Evolutionary conservation across 1,284 basidiomycete genomes (phyloP), one percentile per base, ranked within the genome.

Genomic region (Pholiota adiposa): DNA sequence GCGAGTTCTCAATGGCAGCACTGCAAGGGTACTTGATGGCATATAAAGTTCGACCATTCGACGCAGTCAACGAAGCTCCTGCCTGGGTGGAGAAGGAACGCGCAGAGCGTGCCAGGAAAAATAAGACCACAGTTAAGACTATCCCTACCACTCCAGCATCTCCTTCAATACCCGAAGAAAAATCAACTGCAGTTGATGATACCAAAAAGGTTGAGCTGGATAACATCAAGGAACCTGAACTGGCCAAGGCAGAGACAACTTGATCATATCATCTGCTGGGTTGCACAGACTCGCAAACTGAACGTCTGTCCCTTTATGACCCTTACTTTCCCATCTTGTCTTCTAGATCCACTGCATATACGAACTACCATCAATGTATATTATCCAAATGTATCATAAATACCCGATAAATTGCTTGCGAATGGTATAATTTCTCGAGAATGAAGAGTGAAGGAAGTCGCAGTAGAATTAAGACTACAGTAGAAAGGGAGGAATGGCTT

Each of bases 21-120:
- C 75, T 94, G 14, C 92, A 93, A 68, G 90, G 88, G 2, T 90
- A 87, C 70, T 70, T 93, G 54, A 88, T 93, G 87, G 76, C 74
- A 27, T 83, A 89, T 75, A 93, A 92, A 71, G 78, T 75, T 11
- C 73, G 80, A 0, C 89, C 92, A 1, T 72, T 76, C 55, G 77
- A 79, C 21, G 90, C 90, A 2, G 81, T 87, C 4, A 69, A 76
- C 18, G 74, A 76, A 4, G 74, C 79, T 5, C 68, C 64, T 2
- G 69, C 54, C 2, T 89, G 87, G 86, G 75, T 86, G 12, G 75
- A 76, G 59, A 74, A 71, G 62, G 73, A 77, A 62, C 62, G 68
- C 11, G 61, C 60, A 4, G 68, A 59, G 29, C 52, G 48, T 3
- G 53, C 50, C 18, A 64, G 51, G 49, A 63, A 64, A 59, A 51